Percentiles rank a stretch among this genome's conserved stretches.
Conservation (phyloP, 2,329 filamentous ascomycete genomes). For the Geoglossum cookeanum region DNA sequence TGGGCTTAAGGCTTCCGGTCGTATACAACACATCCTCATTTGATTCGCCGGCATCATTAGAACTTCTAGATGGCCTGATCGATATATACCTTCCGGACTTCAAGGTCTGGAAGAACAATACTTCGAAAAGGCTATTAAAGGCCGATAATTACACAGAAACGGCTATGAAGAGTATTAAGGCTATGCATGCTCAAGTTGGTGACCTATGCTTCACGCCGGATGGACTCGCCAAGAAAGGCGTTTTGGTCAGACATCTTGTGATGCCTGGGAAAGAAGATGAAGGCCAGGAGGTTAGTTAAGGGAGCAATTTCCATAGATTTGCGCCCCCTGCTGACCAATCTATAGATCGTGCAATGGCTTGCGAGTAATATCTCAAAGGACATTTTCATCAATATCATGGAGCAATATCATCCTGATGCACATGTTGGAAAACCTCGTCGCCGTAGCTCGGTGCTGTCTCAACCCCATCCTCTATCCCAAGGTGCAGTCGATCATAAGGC, state of each 20-base stretch:
- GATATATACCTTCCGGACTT: constrained; percentile 83
- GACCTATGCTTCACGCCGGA: constrained; percentile 68
- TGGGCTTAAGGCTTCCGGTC: constrained; percentile 52
- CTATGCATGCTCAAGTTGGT: constrained; percentile 66
- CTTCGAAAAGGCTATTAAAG: constrained; percentile 55
- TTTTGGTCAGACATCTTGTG: constrained; percentile 61
- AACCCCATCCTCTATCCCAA: constrained; percentile 10
- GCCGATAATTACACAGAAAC: constrained; percentile 54
- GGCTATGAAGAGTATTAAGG: constrained; percentile 57
- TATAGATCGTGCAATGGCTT: constrained; percentile 55
- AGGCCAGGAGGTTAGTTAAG: constrained; percentile 24
- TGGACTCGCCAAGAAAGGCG: constrained; percentile 58
- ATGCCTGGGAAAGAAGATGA: constrained; percentile 69
- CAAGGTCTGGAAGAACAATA: constrained; percentile 54
- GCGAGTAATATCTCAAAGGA: constrained; percentile 54
- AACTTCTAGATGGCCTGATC: constrained; percentile 57
- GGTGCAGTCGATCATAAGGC: constrained; percentile 16
- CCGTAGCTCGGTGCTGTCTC: constrained; percentile 11
- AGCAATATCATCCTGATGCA: constrained; percentile 66
- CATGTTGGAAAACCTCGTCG: constrained; percentile 56
- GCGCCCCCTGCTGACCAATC: not conserved
- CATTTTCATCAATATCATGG: constrained; percentile 72
- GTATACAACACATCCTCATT: constrained; percentile 75
- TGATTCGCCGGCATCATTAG: constrained; percentile 52
- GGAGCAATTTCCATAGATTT: not conserved